Conservation (phyloP, 2,329 filamentous ascomycete species). For the Curvularia verruculosa region DNA sequence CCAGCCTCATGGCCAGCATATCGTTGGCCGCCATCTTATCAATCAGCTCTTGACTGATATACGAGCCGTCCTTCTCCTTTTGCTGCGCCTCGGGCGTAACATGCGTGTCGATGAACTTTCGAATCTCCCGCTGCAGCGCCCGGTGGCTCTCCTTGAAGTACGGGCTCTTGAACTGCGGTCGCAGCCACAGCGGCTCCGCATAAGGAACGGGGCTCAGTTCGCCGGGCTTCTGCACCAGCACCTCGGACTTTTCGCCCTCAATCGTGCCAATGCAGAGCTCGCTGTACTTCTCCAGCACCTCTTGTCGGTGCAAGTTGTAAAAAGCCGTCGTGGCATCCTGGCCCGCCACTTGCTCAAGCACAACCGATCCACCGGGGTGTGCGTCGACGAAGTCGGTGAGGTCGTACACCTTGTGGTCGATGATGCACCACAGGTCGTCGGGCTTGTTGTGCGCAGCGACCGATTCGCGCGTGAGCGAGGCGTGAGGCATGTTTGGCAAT, state of each 20-base stretch:
- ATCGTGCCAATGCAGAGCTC: constrained; percentile 77
- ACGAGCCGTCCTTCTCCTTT: constrained; percentile 74
- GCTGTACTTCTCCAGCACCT: constrained; percentile 82
- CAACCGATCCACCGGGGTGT: constrained; percentile 81
- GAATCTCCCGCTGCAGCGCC: constrained; percentile 69
- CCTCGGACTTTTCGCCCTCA: constrained; percentile 74
- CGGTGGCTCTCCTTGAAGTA: constrained; percentile 81
- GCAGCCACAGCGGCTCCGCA: constrained; percentile 83
- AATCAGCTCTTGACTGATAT: constrained; percentile 73
- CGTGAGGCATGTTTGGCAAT: constrained; percentile 37
- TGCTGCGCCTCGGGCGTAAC: constrained; percentile 76
- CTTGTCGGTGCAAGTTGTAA: constrained; percentile 90
- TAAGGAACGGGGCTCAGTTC: constrained; percentile 81
- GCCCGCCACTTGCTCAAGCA: constrained; percentile 80
- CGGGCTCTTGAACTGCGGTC: constrained; percentile 75
- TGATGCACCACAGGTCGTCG: constrained; percentile 80
- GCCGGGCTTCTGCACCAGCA: constrained; percentile 71
- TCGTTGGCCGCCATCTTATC: constrained; percentile 77
- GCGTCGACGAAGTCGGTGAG: constrained; percentile 83
- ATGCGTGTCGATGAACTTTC: constrained; percentile 74
- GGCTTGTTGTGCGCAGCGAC: constrained; percentile 78
- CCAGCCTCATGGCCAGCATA: constrained; percentile 80
- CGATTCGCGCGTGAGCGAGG: constrained; percentile 58
- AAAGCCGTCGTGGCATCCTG: constrained; percentile 82
- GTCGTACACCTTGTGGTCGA: constrained; percentile 88